Base-by-base conservation (phyloP, 2,329 filamentous ascomycete genomes). In the Penicillium italicum region DNA sequence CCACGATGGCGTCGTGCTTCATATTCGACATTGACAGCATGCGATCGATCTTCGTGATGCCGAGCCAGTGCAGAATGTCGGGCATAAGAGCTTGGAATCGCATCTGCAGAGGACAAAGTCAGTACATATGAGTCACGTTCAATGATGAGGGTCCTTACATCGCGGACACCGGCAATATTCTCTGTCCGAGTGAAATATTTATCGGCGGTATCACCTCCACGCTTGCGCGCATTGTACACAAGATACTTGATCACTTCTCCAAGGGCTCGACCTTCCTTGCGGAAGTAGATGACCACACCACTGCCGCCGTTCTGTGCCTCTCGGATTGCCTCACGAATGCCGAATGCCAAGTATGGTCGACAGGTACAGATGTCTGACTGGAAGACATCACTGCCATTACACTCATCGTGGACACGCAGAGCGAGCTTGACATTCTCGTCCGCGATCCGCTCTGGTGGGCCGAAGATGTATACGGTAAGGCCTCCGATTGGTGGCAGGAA, bases 41-140 rank as follows among this genome's bases (percentile, higher is more conserved):
- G 58, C 92, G 84, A 74, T 99, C 94, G 70, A 99, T 97, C 81
- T 97, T 97, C 72, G 89, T 94, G 71, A 99, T 97, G 59, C 94
- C 94, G 30, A 99, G 84, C 94, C 94, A 97, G 76, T 97, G 94
- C 51, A 97, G 82, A 63, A 97, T 96, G 72, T 96, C 91, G 33
- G 94, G 93, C 94, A 97, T 97, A 52, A 99, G 80, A 28, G 93
- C 93, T 79, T 97, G 94, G 81, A 97, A 97, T 37, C 94, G 87
- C 93, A 97, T 97, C 71, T 88, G 80, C 71, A 52, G 42, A 12
- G n/a, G 11, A 50, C 10, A 7, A 10, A 37, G 60, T 57, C n/a
- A 37, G 51, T 67, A 36, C 64, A 59, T 28, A 51, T 44, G 7
- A 31, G 12, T 5, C 7, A 22, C 18, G 1, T 12, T 18, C 26